Conservation (phyloP, 2,329 filamentous ascomycete species). For the Penicillium sp. region DNA sequence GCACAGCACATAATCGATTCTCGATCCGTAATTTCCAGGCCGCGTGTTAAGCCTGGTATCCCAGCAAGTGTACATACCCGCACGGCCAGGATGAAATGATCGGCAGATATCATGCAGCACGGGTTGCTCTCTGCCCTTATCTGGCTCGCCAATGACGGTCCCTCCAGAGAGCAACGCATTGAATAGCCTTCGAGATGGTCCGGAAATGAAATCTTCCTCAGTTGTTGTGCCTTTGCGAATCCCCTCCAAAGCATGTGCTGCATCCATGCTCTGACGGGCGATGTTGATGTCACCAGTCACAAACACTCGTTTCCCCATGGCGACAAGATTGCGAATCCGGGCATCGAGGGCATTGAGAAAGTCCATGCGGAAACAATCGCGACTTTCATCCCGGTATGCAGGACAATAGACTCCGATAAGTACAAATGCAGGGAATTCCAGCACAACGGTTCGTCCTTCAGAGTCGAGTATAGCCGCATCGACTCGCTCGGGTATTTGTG, state of each 20-base stretch:
- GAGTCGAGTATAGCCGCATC: constrained; percentile 74
- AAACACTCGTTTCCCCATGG: constrained; percentile 76
- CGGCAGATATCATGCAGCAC: constrained; percentile 80
- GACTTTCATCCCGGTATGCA: constrained; percentile 75
- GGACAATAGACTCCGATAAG: constrained; percentile 89
- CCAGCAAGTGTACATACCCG: constrained; percentile 97
- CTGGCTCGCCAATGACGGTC: constrained; percentile 57
- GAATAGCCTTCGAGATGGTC: constrained; percentile 68
- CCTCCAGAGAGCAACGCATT: constrained; percentile 79
- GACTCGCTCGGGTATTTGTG: constrained; percentile 46
- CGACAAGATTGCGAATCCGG: constrained; percentile 74
- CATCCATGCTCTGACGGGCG: constrained; percentile 62
- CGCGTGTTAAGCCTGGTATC: constrained; percentile 90
- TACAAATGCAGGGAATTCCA: constrained; percentile 94
- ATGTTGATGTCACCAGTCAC: constrained; percentile 88
- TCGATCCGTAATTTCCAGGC: constrained; percentile 86
- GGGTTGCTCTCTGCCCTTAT: constrained; percentile 62
- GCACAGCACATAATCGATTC: constrained; percentile 91
- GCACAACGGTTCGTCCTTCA: constrained; percentile 81
- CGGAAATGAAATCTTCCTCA: constrained; percentile 64
- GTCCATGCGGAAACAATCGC: constrained; percentile 72
- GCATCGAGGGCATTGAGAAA: constrained; percentile 77
- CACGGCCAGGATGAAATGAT: constrained; percentile 68
- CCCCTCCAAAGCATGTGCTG: constrained; percentile 64
- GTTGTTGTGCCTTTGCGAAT: constrained; percentile 65